These are phyloP conservation scores for Sclerotiophoma versabilis DNA, from an alignment of 2,329 filamentous ascomycete species.

Conservation along the genomic window DNA sequence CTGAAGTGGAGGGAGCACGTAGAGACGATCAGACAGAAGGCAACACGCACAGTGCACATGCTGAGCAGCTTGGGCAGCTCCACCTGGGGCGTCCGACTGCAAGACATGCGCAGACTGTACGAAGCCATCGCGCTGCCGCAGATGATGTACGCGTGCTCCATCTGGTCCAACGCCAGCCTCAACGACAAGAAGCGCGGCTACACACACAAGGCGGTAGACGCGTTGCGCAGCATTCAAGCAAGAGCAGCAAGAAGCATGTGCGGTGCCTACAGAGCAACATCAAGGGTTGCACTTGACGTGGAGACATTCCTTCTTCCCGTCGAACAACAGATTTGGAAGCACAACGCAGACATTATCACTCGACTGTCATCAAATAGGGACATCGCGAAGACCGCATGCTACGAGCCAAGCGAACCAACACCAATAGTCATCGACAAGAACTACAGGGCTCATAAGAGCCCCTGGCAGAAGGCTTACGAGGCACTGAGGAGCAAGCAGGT, in stretches of 20 bases:
- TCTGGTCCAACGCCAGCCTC: constrained; percentile 28
- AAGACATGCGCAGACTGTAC: constrained; percentile 33
- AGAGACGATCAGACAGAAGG: neutral
- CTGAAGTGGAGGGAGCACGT: neutral
- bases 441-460: neutral
- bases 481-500: neutral
- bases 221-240: constrained; percentile 25
- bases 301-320: constrained; percentile 24
- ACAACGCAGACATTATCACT: constrained; percentile 22
- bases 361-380: neutral
- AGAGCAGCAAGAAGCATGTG: constrained; percentile 28
- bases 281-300: constrained; percentile 26
- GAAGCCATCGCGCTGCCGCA: constrained; percentile 37
- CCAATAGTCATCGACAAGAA: neutral
- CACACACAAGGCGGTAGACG: constrained; percentile 22
- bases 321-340: constrained; percentile 24
- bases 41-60: neutral
- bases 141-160: constrained; percentile 40
- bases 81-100: constrained; percentile 24
- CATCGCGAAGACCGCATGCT: neutral
- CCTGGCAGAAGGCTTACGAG: neutral
- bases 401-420: neutral
- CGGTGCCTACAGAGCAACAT: constrained; percentile 33
- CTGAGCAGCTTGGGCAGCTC: constrained; percentile 21
- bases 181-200: constrained; percentile 23